Base-by-base conservation (phyloP, 352 stramenopile species). In the Pythium folliculosum region DNA sequence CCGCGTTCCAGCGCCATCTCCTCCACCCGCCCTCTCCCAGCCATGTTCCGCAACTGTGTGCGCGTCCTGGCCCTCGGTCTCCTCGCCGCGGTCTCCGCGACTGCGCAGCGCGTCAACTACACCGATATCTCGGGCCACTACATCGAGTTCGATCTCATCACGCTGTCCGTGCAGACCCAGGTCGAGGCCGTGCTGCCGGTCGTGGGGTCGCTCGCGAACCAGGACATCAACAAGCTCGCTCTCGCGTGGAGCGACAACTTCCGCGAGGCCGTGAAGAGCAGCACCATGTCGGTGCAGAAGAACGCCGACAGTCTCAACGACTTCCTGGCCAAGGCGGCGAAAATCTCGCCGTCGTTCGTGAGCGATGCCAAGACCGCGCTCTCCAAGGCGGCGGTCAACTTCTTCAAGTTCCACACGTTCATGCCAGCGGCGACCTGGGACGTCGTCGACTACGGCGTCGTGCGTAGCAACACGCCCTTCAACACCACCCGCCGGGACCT, bases 141-240 rank as follows among this genome's bases (percentile, higher is more conserved):
- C 1, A 49, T 60, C 38, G 53, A 49, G 17, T 60, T 37, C 53
- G 53, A 60, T 22, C 17, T 60, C 10, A 60, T 49, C 35, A 60
- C 51, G 30, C 7, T 58, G 27, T 14, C 32, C 19, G 12, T 32
- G 19, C 30, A 45, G 35, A 35, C 52, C 9, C 32, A 60, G 14
- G 37, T 60, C 52, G 52, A 47, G 21, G 52, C 52, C 9, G 23
- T 60, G 10, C 0, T n/a, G 52, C 32, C 52, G 6, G 52, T 60
- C 17, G 35, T 48, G 27, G 32, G 22, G 25, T n/a, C 27, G 27
- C 4, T 25, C 0, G 51, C 14, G 22, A 57, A 60, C 23, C 2
- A 16, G 9, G 52, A 60, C 22, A 2, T 60, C 21, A 21, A 3
- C 19, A 60, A 35, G 3, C 7, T 60, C 32, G 21, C 22, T 19